These are phyloP conservation scores for Ophiostoma sp. DNA, from an alignment of 2,329 filamentous ascomycete genomes.

Conservation along the genomic window DNA sequence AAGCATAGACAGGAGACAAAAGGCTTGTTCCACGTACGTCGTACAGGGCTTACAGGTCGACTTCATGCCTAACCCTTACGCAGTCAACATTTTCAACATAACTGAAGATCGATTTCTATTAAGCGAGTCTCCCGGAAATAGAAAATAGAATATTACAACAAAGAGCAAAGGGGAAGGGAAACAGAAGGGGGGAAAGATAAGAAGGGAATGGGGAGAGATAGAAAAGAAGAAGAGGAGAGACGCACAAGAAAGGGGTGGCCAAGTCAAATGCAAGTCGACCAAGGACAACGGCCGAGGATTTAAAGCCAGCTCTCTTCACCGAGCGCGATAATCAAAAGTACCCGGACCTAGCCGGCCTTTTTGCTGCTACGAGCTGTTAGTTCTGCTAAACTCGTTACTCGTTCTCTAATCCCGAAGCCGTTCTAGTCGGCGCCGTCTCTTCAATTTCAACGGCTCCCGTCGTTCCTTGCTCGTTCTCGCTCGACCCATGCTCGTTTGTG, in stretches of 20 bases:
- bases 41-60: too few relatives aligned
- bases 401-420: not conserved
- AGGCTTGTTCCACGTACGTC: too few relatives aligned
- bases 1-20: too few relatives aligned
- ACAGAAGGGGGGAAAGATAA: not conserved
- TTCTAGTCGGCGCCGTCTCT: not conserved
- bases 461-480: not conserved
- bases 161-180: too few relatives aligned
- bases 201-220: not conserved
- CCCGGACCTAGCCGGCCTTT: conserved; percentile 1
- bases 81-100: too few relatives aligned
- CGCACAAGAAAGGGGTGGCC: not conserved
- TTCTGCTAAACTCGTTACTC: not conserved
- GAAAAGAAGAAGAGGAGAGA: not conserved
- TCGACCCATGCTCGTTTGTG: not conserved
- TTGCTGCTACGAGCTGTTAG: not conserved
- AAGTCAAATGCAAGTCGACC: too few relatives aligned
- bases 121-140: too few relatives aligned
- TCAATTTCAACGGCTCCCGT: not conserved
- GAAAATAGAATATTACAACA: too few relatives aligned
- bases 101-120: too few relatives aligned
- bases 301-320: not conserved
- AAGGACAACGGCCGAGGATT: too few relatives aligned
- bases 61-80: too few relatives aligned
- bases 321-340: not conserved